A percentile compares a stretch with the other conserved stretches of the same genome.
Conservation (phyloP, 768 basidiomycete genomes). For the Lactarius trivialis region DNA sequence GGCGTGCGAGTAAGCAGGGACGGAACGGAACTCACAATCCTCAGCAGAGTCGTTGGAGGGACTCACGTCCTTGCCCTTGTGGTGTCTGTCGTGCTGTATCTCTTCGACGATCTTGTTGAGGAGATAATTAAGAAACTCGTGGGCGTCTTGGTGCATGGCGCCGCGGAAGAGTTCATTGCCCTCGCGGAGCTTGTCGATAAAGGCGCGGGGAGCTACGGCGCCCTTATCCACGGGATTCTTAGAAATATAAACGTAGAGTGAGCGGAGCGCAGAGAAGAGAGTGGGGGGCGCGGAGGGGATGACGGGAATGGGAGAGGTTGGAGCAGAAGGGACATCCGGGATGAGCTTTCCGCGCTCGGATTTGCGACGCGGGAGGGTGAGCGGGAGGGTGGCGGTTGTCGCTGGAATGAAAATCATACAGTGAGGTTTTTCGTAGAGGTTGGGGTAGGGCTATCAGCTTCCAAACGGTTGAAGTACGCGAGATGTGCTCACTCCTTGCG, state of each 20-base stretch:
- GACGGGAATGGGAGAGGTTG: slow-evolving; percentile 34
- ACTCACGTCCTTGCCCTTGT: slow-evolving; percentile 21
- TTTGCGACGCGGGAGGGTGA: slow-evolving; percentile 49
- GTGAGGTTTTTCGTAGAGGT: slow-evolving; percentile 52
- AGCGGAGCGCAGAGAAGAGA: slow-evolving; percentile 87
- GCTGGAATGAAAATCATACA: slow-evolving; percentile 82
- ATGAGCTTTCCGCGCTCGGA: slow-evolving; percentile 45
- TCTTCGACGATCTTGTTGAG: slow-evolving; percentile 93
- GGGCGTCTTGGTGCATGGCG: slow-evolving; percentile 95
- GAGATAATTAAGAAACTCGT: slow-evolving; percentile 94
- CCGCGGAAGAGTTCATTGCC: slow-evolving; percentile 87
- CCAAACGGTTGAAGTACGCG: neutral
- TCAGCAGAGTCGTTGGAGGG: slow-evolving; percentile 37
- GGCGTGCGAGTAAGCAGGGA: slow-evolving; percentile 4
- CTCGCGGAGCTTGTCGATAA: slow-evolving; percentile 90
- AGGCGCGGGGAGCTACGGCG: slow-evolving; percentile 80
- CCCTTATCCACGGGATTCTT: slow-evolving; percentile 73
- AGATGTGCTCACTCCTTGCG: slow-evolving; percentile 1
- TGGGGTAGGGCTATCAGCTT: neutral
- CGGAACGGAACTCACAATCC: slow-evolving; percentile 48
- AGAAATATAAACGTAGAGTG: slow-evolving; percentile 83
- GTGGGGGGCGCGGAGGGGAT: slow-evolving; percentile 61
- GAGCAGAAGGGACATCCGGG: slow-evolving; percentile 30
- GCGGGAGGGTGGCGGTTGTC: slow-evolving; percentile 27
- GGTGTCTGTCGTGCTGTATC: slow-evolving; percentile 62